phyloP scores from a whole-genome alignment of 106 monocot species.

The Posidonia australis region DNA sequence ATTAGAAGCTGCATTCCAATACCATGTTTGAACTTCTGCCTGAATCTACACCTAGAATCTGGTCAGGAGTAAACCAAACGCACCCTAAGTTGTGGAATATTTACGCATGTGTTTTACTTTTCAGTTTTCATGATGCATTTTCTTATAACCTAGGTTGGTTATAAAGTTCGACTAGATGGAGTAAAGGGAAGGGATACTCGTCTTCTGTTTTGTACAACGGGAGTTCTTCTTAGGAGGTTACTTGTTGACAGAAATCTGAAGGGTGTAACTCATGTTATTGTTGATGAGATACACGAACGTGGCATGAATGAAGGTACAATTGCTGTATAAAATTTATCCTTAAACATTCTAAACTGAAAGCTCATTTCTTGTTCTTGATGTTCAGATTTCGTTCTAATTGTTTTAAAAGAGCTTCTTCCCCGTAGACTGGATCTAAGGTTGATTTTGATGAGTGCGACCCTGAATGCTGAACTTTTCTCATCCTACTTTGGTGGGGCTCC shows the following conservation, averaged over 20 bases:
- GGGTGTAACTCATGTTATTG: conserved; percentile 95
- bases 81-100: neutral
- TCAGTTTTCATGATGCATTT: neutral
- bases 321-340: neutral
- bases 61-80: too few relatives aligned
- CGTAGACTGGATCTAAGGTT: conserved; percentile 78
- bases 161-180: conserved; percentile 96
- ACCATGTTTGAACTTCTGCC: too few relatives aligned
- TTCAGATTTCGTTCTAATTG: conserved; percentile 94
- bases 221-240: conserved; percentile 76
- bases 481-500: conserved; percentile 95
- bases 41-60: too few relatives aligned
- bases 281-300: conserved; percentile 98
- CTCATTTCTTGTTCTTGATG: conserved; percentile 6
- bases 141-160: conserved; percentile 56
- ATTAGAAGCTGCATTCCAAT: too few relatives aligned
- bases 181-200: conserved; percentile 87
- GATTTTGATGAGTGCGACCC: conserved; percentile 97
- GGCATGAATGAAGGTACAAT: conserved; percentile 98
- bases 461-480: conserved; percentile 97
- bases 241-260: conserved; percentile 86
- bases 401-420: conserved; percentile 91
- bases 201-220: conserved; percentile 95
- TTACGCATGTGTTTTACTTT: neutral
- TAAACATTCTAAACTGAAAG: neutral